Percentiles rank a stretch among this genome's conserved stretches.
Conservation (phyloP, 768 basidiomycete species). For the Tubosaeta brunneosetosa region DNA sequence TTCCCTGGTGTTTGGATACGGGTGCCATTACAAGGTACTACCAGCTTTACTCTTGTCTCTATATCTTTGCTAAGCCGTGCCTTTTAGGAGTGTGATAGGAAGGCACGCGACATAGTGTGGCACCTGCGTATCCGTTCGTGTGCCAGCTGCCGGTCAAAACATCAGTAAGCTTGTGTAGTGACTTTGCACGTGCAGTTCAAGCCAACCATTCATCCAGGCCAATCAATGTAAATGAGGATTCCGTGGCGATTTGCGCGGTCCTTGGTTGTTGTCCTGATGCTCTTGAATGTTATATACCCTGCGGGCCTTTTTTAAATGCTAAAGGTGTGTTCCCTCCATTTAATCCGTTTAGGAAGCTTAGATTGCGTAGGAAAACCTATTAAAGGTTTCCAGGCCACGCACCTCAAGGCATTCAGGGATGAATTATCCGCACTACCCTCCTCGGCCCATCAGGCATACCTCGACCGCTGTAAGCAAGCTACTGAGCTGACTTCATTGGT, state of each 20-base stretch:
- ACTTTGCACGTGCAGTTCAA: not conserved
- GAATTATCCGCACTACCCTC: constrained; percentile 9
- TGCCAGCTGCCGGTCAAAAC: constrained; percentile 21
- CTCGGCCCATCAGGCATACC: constrained; percentile 16
- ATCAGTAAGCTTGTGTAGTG: constrained; percentile 17
- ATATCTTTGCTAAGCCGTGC: not conserved
- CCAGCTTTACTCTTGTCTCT: not conserved
- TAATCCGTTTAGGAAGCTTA: constrained; percentile 3
- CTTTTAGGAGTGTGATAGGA: constrained; percentile 21
- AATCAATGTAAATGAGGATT: constrained; percentile 14
- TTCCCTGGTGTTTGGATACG: constrained; percentile 43
- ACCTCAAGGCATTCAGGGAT: constrained; percentile 15
- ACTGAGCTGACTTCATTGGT: constrained; percentile 11
- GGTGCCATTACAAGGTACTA: constrained; percentile 37
- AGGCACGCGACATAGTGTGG: constrained; percentile 28
- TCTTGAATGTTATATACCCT: constrained; percentile 23
- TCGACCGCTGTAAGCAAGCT: constrained; percentile 13
- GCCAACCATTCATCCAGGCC: constrained; percentile 10
- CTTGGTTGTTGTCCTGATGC: constrained; percentile 3
- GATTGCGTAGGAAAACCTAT: constrained; percentile 9
- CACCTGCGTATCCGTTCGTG: constrained; percentile 32
- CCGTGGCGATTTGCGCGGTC: constrained; percentile 4
- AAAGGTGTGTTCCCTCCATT: constrained; percentile 14
- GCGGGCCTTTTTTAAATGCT: constrained; percentile 22
- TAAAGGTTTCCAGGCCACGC: constrained; percentile 21